phyloP scores from a whole-genome alignment of 352 stramenopile species.

The Hyaloperonospora arabidopsidis region DNA sequence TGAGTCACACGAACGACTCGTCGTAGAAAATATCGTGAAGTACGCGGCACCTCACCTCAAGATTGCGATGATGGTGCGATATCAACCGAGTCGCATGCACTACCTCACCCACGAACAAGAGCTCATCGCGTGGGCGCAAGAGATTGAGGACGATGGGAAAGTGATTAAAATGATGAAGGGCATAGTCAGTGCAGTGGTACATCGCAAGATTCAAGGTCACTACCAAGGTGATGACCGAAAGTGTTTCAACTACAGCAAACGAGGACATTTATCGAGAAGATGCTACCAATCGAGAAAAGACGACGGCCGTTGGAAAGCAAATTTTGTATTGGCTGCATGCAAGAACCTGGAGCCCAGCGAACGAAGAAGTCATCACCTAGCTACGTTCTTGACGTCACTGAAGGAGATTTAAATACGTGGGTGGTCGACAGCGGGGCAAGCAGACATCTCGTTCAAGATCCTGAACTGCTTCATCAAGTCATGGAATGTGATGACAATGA shows the following conservation, averaged over 20 bases:
- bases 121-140: not conserved
- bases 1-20: not conserved
- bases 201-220: no score
- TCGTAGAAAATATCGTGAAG: not conserved
- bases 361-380: no score
- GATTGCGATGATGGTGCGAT: not conserved
- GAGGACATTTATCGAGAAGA: no score
- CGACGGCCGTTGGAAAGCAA: no score
- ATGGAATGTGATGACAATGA: not conserved
- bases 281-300: no score
- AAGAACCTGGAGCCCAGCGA: no score
- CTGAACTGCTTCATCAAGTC: not conserved
- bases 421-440: not conserved
- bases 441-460: not conserved
- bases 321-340: no score
- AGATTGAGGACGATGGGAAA: conserved; percentile 1
- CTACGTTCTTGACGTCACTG: no score
- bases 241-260: no score
- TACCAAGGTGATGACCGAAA: no score
- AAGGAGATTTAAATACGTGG: not conserved
- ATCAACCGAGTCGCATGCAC: not conserved
- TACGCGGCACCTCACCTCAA: not conserved
- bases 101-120: not conserved
- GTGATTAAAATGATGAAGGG: not conserved
- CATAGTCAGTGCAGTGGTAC: no score